Conservation (phyloP, 495 filamentous ascomycete genomes). For the Penicillium egyptiacum region DNA sequence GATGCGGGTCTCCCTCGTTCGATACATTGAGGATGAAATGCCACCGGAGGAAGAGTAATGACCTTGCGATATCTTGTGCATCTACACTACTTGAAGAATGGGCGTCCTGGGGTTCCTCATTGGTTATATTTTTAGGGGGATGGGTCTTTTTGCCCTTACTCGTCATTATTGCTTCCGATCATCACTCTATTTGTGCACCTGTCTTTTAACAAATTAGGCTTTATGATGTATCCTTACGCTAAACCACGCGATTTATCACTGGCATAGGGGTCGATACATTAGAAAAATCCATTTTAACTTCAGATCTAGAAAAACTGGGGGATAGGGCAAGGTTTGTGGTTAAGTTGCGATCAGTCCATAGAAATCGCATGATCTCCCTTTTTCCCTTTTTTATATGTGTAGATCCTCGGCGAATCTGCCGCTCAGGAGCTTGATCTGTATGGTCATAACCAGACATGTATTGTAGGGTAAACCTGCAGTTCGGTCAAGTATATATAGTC, state of each 20-base stretch:
- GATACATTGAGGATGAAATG: slow-evolving; percentile 97
- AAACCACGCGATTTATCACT: slow-evolving; percentile 26
- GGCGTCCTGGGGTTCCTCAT: slow-evolving; percentile 23
- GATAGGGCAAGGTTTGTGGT: neutral
- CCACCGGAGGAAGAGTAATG: slow-evolving; percentile 87
- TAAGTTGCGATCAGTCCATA: slow-evolving; percentile 3
- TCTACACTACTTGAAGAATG: slow-evolving; percentile 6
- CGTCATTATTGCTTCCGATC: neutral
- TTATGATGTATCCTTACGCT: slow-evolving; percentile 30
- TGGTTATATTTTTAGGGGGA: slow-evolving; percentile 13
- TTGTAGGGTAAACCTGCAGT: neutral
- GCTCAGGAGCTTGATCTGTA: slow-evolving; percentile 7
- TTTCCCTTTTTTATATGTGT: slow-evolving; percentile 7
- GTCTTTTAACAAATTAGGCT: slow-evolving; percentile 22
- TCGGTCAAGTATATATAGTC: neutral
- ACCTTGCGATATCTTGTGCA: slow-evolving; percentile 17
- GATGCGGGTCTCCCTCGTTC: slow-evolving; percentile 89
- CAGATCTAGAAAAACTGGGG: neutral
- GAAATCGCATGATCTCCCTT: slow-evolving; percentile 11
- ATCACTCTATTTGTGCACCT: slow-evolving; percentile 8
- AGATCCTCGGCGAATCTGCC: slow-evolving; percentile 11
- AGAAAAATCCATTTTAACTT: neutral
- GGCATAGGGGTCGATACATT: slow-evolving; percentile 14
- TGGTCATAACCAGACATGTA: slow-evolving; percentile 4
- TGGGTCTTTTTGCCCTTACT: neutral